Percentiles rank a stretch among this genome's conserved stretches.
Conservation (phyloP, 306 rosid genomes). For the Hylodesmum podocarpum region DNA sequence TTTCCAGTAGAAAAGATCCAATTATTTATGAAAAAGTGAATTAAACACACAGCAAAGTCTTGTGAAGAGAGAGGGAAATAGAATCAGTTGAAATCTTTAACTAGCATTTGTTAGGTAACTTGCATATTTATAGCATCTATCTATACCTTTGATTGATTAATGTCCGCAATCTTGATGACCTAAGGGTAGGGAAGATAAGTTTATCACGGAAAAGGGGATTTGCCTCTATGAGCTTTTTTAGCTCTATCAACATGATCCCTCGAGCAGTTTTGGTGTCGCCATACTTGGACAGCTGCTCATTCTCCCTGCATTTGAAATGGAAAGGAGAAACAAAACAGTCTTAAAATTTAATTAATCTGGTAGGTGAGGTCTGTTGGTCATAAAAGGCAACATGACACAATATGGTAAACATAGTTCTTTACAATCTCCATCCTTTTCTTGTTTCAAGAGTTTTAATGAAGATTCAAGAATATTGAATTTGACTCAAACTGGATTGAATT, state of each 20-base stretch:
- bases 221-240: constrained; percentile 80
- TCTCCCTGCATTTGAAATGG: constrained; percentile 60
- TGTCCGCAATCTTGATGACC: constrained; percentile 74
- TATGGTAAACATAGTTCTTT: not conserved
- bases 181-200: constrained; percentile 68
- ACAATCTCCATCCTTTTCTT: not conserved
- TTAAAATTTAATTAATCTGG: not conserved
- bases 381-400: constrained; percentile 1
- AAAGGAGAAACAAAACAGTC: not conserved
- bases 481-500: not conserved
- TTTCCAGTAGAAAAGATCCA: not conserved
- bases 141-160: constrained; percentile 85
- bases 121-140: constrained; percentile 23
- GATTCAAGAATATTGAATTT: constrained; percentile 14
- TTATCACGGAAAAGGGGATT: constrained; percentile 85
- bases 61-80: not conserved
- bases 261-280: constrained; percentile 90
- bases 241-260: constrained; percentile 77
- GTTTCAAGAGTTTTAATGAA: constrained; percentile 9
- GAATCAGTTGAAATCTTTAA: not conserved
- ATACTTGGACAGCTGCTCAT: constrained; percentile 80
- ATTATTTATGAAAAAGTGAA: constrained; percentile 1
- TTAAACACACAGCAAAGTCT: not conserved
- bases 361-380: not conserved
- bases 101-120: not conserved